Conservation (phyloP, 2,329 filamentous ascomycete species). For the Cylindrodendrum hubeiense region DNA sequence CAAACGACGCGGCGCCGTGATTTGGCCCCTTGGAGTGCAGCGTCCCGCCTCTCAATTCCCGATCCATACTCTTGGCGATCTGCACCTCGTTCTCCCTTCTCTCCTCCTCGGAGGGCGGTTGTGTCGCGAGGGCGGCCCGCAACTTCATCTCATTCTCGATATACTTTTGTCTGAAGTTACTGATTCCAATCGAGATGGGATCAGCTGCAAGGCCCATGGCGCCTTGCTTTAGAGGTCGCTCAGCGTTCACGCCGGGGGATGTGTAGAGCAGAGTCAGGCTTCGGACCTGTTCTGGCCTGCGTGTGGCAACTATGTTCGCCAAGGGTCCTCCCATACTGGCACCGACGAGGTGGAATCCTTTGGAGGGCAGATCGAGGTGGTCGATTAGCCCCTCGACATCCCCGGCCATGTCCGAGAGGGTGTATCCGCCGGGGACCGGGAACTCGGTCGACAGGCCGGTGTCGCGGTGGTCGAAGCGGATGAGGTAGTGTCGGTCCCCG, state of each 20-base stretch:
- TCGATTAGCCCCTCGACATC: conserved; percentile 44
- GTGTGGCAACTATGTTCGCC: conserved; percentile 37
- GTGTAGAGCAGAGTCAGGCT: conserved; percentile 43
- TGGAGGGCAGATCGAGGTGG: conserved; percentile 38
- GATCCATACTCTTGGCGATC: conserved; percentile 10
- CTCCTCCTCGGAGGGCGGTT: conserved; percentile 21
- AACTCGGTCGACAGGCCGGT: conserved; percentile 43
- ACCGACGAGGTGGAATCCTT: conserved; percentile 42
- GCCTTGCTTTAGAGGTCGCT: conserved; percentile 20
- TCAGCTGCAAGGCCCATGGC: not conserved
- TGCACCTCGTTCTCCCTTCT: conserved; percentile 1
- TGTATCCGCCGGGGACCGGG: conserved; percentile 39
- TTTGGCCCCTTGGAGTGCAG: conserved; percentile 44
- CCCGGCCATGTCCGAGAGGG: conserved; percentile 41
- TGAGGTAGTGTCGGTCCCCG: conserved; percentile 27
- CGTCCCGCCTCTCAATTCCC: conserved; percentile 39
- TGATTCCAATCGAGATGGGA: conserved; percentile 2
- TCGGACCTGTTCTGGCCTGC: conserved; percentile 27
- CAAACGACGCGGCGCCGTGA: conserved; percentile 41
- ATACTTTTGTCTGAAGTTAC: conserved; percentile 2
- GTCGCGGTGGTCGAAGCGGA: conserved; percentile 43
- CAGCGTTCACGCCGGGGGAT: conserved; percentile 33
- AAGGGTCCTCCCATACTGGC: conserved; percentile 44
- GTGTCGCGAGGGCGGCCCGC: conserved; percentile 24
- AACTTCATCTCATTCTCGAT: conserved; percentile 9